Base-by-base conservation (phyloP, 2,329 filamentous ascomycete genomes). In the Xylariaceae sp. region DNA sequence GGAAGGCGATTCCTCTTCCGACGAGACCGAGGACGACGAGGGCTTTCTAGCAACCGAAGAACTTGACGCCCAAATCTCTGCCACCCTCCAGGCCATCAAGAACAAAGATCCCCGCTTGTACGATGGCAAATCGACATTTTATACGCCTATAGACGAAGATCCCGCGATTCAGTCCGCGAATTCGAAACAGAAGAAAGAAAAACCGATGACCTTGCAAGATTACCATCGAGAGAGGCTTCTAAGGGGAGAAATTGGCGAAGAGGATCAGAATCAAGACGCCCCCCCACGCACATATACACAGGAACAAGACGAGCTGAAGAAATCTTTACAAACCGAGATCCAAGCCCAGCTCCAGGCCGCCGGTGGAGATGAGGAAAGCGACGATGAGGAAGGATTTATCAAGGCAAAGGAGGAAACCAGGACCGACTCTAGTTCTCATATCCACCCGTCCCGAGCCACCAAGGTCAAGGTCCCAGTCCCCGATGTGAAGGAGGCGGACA, bases 221-320 rank as follows among this genome's bases (percentile, higher is more conserved):
- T 98, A 96, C 62, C 92, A 98, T 58, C 82, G 89, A 46, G 79
- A 92, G 61, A 94, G 90, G 54, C 71, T 95, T n/a, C 61, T 97
- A 42, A 78, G 78, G 27, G 88, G 87, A 24, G 74, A 80, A 43
- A 67, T 69, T 8, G 76, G 72, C n/a, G 73, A 64, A 3, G 76
- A 81, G 13, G 75, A 80, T 15, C 74, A 76, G 6, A 68, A 72
- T 4, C 68, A 70, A 9, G 68, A 74, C 24, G 52, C 55, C 31
- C 57, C 59, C 5, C 76, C 78, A 3, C 75, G 71, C 61, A 94
- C 89, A 8, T 96, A 94, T 59, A 78, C 76, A 8, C 80, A 97
- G 63, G 88, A 97, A 66, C 92, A 97, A 61, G 86, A 87, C 47
- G 79, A 83, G 35, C 66, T 94, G 43, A 89, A 92, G 61, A 76